phyloP scores from a whole-genome alignment of 306 rosid species.

The Luffa acutangula region DNA sequence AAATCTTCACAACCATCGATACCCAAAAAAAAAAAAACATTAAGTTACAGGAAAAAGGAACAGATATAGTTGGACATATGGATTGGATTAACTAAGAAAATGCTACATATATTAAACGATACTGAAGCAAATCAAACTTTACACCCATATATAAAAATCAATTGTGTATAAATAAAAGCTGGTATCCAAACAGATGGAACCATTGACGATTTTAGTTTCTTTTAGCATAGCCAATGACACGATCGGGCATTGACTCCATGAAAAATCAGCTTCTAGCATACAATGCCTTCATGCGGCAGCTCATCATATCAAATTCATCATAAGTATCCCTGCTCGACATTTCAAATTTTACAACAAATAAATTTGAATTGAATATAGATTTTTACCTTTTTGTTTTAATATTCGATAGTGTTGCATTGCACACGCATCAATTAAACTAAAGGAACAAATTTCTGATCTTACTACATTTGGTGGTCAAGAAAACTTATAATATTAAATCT shows the following conservation, averaged over 20 bases:
- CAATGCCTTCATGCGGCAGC: neutral
- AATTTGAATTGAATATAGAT: neutral
- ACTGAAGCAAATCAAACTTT: constrained; percentile 13
- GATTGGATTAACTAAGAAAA: neutral
- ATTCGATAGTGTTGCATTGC: neutral
- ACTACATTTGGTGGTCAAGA: neutral
- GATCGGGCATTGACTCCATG: constrained; percentile 11
- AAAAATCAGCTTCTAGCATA: constrained; percentile 5
- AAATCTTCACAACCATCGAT: neutral
- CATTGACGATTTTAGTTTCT: constrained; percentile 3
- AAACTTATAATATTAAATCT: neutral
- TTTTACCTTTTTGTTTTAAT: neutral
- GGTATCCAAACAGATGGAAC: constrained; percentile 25
- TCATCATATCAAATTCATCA: neutral
- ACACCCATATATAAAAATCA: constrained; percentile 22
- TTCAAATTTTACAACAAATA: neutral
- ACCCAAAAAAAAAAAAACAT: neutral
- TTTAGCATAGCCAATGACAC: neutral
- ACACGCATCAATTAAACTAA: neutral
- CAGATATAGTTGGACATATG: neutral
- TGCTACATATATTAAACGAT: constrained; percentile 4
- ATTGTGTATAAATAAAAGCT: constrained; percentile 21
- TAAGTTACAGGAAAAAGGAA: neutral
- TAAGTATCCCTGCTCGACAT: neutral
- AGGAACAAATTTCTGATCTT: neutral